Base-by-base conservation (phyloP, 179 eudicot genomes). In the Nepenthes alata region DNA sequence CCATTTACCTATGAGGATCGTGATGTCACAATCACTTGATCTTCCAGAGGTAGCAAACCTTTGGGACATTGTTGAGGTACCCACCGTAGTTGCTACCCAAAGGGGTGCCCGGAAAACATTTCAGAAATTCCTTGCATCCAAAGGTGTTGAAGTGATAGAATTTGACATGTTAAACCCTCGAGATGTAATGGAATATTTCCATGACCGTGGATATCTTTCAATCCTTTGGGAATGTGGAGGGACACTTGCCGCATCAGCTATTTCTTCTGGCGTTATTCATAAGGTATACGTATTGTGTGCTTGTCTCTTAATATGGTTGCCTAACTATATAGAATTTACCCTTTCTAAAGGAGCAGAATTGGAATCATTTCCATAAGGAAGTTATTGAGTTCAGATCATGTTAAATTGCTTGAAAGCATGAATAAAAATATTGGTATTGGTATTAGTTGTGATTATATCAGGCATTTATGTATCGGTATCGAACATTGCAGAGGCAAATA, bases 151-250 rank as follows among this genome's bases (percentile, higher is more conserved):
- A 78, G 96, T 93, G 55, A 81, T 93, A 70, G 98, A 93, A 66
- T 93, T 93, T 63, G 95, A 93, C 56, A 83, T 89, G 57, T 72
- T 93, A 65, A 85, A 93, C 68, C 91, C 95, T 55, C 81, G 80
- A 70, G 96, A 83, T 69, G 81, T 93, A 34, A 85, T 79, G 90
- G 93, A 86, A 47, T 93, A 93, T 67, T 82, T 89, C 54, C 80
- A 85, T 72, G 95, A 86, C 62, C 93, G 98, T 66, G 98, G 98
- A 61, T 89, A 90, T 76, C 93, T 93, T 73, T 89, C 96, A 16
- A 62, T 93, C 65, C 71, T 93, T 54, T 93, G 98, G 98, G 98
- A 93, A 67, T 93, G 98, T 76, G 98, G 98, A 59, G 98, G 98
- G 57, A 76, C 90, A 58, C 61, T 89, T 65, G 86, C 98, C 74